These are phyloP conservation scores for Diplodia sapinea DNA, from an alignment of 2,329 filamentous ascomycete species.

Conservation along the genomic window DNA sequence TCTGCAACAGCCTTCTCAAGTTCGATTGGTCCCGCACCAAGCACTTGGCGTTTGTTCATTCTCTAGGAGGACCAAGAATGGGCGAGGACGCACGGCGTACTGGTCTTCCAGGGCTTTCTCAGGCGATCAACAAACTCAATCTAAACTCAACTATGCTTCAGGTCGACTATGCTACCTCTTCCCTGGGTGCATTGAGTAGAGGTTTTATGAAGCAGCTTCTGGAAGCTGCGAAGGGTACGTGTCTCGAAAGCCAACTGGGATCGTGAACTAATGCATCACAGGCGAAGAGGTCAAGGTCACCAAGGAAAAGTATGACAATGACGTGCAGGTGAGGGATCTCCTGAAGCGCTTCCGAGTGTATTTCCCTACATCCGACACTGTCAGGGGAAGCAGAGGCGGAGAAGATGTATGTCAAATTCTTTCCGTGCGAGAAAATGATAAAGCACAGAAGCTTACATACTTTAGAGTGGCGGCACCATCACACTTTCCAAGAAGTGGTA, in stretches of 20 bases:
- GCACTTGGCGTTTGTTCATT: slow-evolving; percentile 80
- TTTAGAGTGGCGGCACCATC: slow-evolving; percentile 72
- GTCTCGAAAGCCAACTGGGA: not conserved
- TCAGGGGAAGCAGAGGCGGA: slow-evolving; percentile 38
- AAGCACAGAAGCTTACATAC: not conserved
- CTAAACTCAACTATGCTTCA: slow-evolving; percentile 56
- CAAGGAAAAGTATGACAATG: slow-evolving; percentile 36
- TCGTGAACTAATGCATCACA: not conserved
- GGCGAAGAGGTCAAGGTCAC: slow-evolving; percentile 11
- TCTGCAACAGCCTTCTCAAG: slow-evolving; percentile 70
- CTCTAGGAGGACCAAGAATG: slow-evolving; percentile 66
- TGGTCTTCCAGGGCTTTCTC: slow-evolving; percentile 76
- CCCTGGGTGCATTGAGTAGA: slow-evolving; percentile 76
- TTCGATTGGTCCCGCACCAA: slow-evolving; percentile 83
- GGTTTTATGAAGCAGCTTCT: slow-evolving; percentile 67
- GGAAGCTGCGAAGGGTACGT: slow-evolving; percentile 56
- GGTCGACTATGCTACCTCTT: slow-evolving; percentile 80
- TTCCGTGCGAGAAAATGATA: too few relatives aligned
- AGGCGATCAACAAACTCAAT: slow-evolving; percentile 58
- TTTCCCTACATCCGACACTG: slow-evolving; percentile 76
- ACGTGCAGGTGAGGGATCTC: slow-evolving; percentile 43
- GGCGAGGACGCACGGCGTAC: slow-evolving; percentile 55
- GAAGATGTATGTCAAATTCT: slow-evolving; percentile 35
- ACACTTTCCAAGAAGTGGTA: slow-evolving; percentile 78
- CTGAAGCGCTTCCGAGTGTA: slow-evolving; percentile 70